Evolutionary conservation across 2,329 filamentous ascomycete genomes (phyloP).

Genomic region (Laburnicola sp.): DNA sequence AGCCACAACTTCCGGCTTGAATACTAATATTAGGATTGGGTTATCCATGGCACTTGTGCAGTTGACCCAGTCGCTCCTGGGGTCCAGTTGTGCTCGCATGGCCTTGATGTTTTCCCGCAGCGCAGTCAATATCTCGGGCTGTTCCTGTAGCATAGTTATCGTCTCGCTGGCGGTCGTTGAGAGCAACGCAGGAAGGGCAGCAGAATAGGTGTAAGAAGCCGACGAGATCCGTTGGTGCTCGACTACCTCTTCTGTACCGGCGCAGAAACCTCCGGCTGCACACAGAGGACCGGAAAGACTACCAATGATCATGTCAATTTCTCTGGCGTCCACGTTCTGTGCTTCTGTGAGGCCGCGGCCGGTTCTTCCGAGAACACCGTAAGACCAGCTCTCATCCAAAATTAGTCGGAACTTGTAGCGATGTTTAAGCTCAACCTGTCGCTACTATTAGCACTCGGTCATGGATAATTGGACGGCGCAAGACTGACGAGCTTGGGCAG

Average conservation of each 20-base stretch:
- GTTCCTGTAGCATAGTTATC: constrained; percentile 80
- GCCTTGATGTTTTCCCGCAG: constrained; percentile 84
- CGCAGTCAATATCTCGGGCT: constrained; percentile 76
- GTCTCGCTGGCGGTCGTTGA: constrained; percentile 96
- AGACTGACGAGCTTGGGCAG: constrained; percentile 76
- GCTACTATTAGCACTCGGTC: constrained; percentile 10
- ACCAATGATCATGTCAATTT: constrained; percentile 97
- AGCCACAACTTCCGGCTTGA: constrained; percentile 81
- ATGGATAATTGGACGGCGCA: neutral
- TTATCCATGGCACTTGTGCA: constrained; percentile 83
- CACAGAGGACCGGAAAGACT: constrained; percentile 88
- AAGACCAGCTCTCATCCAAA: constrained; percentile 96
- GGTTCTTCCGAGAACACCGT: constrained; percentile 88
- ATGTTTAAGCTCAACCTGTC: constrained; percentile 83
- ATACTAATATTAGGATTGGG: constrained; percentile 77
- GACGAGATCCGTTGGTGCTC: constrained; percentile 95
- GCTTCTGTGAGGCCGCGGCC: constrained; percentile 93
- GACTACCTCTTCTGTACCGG: constrained; percentile 86
- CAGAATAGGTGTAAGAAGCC: constrained; percentile 92
- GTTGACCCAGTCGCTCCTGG: constrained; percentile 87
- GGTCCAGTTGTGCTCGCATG: constrained; percentile 86
- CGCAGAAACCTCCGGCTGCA: constrained; percentile 94
- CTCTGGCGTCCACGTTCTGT: constrained; percentile 89
- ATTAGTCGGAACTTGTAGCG: constrained; percentile 98
- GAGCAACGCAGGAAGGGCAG: constrained; percentile 87